These are phyloP conservation scores for Microbotryomycetes sp. DNA, from an alignment of 1,284 basidiomycete genomes.

Conservation along the genomic window DNA sequence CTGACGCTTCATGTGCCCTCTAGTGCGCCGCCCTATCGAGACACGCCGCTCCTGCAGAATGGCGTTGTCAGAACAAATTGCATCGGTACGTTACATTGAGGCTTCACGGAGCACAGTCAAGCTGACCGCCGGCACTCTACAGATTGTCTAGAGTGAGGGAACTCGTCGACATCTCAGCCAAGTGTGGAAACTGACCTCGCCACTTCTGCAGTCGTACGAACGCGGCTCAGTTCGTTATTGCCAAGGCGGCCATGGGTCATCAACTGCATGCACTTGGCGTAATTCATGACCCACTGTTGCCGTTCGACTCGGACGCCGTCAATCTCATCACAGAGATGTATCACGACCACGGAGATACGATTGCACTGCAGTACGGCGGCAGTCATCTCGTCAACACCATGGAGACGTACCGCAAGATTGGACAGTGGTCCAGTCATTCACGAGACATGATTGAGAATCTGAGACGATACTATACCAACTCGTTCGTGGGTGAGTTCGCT, in stretches of 20 bases:
- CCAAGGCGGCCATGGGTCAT: conserved; percentile 88
- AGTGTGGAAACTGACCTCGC: not conserved
- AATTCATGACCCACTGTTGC: conserved; percentile 71
- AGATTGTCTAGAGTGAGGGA: conserved; percentile 82
- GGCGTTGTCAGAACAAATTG: conserved; percentile 78
- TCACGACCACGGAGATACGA: conserved; percentile 61
- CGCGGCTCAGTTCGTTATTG: conserved; percentile 95
- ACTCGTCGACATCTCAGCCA: too few relatives aligned
- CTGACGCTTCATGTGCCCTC: not conserved
- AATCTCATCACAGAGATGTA: conserved; percentile 99
- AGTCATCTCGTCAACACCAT: conserved; percentile 94
- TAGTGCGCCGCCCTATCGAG: conserved; percentile 37
- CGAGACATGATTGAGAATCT: conserved; percentile 96
- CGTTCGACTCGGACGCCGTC: conserved; percentile 91
- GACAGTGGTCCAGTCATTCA: conserved; percentile 96
- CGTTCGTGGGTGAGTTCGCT: conserved; percentile 60
- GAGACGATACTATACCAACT: conserved; percentile 91
- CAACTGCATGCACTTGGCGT: conserved; percentile 92
- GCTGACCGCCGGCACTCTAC: conserved; percentile 39
- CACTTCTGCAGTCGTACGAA: conserved; percentile 62
- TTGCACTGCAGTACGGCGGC: conserved; percentile 94
- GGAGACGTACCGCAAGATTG: conserved; percentile 91
- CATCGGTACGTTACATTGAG: conserved; percentile 62
- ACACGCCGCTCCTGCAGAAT: conserved; percentile 58
- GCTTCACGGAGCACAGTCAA: not conserved